phyloP scores from a whole-genome alignment of 179 eudicot species.

The Corrigiola litoralis region DNA sequence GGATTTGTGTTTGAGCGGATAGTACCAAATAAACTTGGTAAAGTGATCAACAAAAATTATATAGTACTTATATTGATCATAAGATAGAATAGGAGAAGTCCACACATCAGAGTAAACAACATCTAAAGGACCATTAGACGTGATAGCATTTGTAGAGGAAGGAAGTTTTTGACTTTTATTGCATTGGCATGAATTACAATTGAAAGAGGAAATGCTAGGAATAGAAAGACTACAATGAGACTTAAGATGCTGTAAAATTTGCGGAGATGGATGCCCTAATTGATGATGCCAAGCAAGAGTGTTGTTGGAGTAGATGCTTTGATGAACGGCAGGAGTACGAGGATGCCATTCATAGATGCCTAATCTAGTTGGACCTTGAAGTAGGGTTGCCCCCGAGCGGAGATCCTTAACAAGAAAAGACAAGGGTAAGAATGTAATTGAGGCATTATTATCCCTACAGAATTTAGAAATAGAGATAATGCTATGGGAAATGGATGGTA shows the following conservation, averaged over 20 bases:
- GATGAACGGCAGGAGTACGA: not conserved
- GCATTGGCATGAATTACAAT: constrained; percentile 7
- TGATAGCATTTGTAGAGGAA: not conserved
- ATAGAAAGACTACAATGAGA: not conserved
- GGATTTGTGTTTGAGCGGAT: not conserved
- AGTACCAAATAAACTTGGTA: not conserved
- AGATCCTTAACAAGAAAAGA: too few relatives aligned
- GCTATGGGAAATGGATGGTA: too few relatives aligned
- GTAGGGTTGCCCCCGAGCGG: not conserved
- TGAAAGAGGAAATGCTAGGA: not conserved
- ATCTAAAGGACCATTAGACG: not conserved
- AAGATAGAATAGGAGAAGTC: not conserved
- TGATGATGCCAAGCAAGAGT: not conserved
- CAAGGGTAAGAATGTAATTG: too few relatives aligned
- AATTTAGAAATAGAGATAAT: too few relatives aligned
- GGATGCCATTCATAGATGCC: not conserved
- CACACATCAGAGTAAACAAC: not conserved
- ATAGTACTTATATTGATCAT: not conserved
- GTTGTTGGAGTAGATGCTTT: not conserved
- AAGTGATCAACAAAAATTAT: not conserved
- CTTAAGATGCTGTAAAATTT: not conserved
- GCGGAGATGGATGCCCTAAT: not conserved
- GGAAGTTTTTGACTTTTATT: constrained; percentile 8
- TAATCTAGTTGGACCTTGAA: not conserved
- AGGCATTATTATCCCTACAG: too few relatives aligned